These are phyloP conservation scores for Selenicereus undatus DNA, from an alignment of 148 eudicot genomes.

Conservation along the genomic window DNA sequence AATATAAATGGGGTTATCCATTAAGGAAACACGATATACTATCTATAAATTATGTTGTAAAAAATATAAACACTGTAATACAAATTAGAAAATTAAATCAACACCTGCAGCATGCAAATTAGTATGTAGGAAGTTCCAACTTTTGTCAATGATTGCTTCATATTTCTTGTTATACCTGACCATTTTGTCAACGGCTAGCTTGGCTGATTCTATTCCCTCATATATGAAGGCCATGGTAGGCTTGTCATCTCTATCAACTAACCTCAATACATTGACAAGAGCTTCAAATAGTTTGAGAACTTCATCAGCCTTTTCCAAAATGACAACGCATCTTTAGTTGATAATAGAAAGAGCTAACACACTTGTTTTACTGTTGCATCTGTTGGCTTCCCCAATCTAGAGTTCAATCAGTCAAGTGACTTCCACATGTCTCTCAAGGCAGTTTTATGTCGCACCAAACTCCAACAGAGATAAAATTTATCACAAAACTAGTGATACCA, in stretches of 20 bases:
- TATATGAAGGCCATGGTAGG: conserved; percentile 15
- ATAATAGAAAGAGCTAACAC: neutral
- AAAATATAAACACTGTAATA: neutral
- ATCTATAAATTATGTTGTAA: too few relatives aligned
- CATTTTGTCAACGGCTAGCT: neutral
- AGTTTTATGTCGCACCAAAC: neutral
- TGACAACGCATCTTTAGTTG: neutral
- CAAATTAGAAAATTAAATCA: neutral
- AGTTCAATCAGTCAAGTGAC: neutral
- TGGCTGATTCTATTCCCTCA: conserved; percentile 11
- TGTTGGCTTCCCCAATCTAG: neutral
- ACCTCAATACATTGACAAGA: neutral
- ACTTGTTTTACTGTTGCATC: neutral
- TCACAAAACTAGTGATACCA: conserved; percentile 10
- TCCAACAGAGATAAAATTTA: conserved; percentile 10
- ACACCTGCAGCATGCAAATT: conserved; percentile 5
- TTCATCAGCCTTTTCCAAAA: conserved; percentile 2
- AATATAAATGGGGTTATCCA: too few relatives aligned
- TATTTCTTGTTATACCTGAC: neutral
- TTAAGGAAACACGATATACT: too few relatives aligned
- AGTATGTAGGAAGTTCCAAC: conserved; percentile 9
- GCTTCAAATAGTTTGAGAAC: conserved; percentile 1
- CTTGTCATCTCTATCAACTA: conserved; percentile 15
- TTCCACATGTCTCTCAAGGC: conserved; percentile 1
- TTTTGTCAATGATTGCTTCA: conserved; percentile 2